These are phyloP conservation scores for Pyrus pyrifolia DNA, from an alignment of 306 rosid species.

Conservation along the genomic window DNA sequence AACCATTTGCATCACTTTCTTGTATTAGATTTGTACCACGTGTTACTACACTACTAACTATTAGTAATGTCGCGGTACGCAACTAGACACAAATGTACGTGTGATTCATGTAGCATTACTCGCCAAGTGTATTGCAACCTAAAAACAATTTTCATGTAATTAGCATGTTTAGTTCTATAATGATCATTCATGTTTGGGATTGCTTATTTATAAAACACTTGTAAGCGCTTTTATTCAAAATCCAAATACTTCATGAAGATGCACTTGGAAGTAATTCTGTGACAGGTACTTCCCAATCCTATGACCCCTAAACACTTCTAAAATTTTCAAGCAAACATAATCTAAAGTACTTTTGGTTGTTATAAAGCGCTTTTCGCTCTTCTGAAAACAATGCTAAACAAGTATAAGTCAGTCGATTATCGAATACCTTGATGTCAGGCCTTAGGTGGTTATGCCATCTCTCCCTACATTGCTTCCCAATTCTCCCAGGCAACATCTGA, in stretches of 20 bases:
- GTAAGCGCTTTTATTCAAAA: not conserved
- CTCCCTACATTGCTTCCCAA: constrained; percentile 94
- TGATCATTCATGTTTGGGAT: not conserved
- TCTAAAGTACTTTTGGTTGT: not conserved
- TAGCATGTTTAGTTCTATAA: not conserved
- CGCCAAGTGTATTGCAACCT: not conserved
- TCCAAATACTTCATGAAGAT: not conserved
- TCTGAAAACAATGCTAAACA: not conserved
- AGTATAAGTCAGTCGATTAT: not conserved
- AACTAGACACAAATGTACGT: not conserved
- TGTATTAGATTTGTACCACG: not conserved
- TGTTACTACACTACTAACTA: not conserved
- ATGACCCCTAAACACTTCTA: too few species aligned
- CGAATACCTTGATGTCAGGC: constrained; percentile 83
- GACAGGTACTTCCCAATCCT: not conserved
- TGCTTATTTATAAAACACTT: not conserved
- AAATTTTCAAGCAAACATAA: not conserved
- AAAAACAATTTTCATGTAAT: not conserved
- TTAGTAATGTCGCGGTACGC: not conserved
- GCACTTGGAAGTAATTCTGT: not conserved
- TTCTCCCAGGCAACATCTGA: constrained; percentile 81
- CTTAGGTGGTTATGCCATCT: constrained; percentile 96
- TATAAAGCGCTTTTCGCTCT: not conserved
- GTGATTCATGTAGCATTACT: not conserved
- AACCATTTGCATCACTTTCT: not conserved